A percentile compares a stretch with the other conserved stretches of the same genome.
Evolutionary conservation across 805 yeast species (phyloP).

Genomic region (Kluyveromyces siamensis): DNA sequence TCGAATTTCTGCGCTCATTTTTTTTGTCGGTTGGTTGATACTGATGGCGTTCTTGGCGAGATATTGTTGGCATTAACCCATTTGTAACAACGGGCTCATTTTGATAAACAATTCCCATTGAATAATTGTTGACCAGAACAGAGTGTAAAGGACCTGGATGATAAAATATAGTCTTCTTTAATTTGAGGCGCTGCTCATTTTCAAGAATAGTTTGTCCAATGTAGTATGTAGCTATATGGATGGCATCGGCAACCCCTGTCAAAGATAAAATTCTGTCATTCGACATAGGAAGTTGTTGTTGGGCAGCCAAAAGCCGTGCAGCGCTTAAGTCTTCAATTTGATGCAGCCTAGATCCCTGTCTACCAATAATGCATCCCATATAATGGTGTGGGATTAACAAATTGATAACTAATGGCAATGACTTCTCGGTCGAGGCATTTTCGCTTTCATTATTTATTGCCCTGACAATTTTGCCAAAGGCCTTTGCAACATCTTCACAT

Average conservation of each 20-base stretch:
- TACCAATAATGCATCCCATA: conserved; percentile 77
- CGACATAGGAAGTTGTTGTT: conserved; percentile 59
- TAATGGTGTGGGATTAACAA: conserved; percentile 67
- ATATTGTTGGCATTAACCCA: background rate
- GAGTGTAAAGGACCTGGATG: conserved; percentile 25
- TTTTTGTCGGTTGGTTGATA: conserved; percentile 20
- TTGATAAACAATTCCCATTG: conserved; percentile 4
- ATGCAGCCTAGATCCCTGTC: conserved; percentile 60
- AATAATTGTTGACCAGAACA: conserved; percentile 14
- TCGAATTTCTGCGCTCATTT: background rate
- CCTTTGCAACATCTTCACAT: conserved; percentile 71
- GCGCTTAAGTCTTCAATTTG: conserved; percentile 80
- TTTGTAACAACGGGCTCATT: background rate
- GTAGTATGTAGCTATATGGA: conserved; percentile 74
- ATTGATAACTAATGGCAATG: conserved; percentile 47
- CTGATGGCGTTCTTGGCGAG: conserved; percentile 22
- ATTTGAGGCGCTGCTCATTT: conserved; percentile 39
- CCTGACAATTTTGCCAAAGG: conserved; percentile 66
- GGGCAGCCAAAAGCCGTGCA: conserved; percentile 66
- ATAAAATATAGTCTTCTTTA: conserved; percentile 33
- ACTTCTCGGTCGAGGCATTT: conserved; percentile 47
- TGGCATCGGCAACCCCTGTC: conserved; percentile 77
- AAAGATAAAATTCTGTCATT: conserved; percentile 68
- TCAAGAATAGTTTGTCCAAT: conserved; percentile 59
- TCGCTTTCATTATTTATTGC: conserved; percentile 42